These are phyloP conservation scores for Penicillium flavigenum DNA, from an alignment of 495 filamentous ascomycete genomes.

Conservation along the genomic window DNA sequence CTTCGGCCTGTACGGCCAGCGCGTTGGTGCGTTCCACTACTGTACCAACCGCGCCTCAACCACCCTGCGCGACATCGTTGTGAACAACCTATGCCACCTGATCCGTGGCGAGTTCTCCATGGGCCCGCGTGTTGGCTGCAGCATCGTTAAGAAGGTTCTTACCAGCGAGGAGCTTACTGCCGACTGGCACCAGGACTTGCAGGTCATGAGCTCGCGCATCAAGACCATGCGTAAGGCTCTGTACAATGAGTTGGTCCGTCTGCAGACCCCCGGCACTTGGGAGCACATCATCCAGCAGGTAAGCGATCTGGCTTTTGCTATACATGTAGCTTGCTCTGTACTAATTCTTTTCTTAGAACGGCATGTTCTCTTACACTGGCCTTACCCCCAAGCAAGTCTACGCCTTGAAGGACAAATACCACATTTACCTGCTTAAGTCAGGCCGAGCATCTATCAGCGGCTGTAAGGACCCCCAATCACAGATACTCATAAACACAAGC, in stretches of 20 bases:
- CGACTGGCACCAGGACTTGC: constrained; percentile 51
- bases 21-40: constrained; percentile 51
- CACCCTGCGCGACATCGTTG: constrained; percentile 37
- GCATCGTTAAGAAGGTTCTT: constrained; percentile 51
- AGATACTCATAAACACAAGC: not conserved
- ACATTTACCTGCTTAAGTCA: constrained; percentile 51
- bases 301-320: constrained; percentile 3
- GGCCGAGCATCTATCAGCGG: constrained; percentile 50
- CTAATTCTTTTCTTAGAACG: constrained; percentile 38
- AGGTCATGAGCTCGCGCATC: constrained; percentile 53
- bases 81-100: constrained; percentile 46
- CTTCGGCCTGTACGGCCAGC: constrained; percentile 56
- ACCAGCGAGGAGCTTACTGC: constrained; percentile 37
- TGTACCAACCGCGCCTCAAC: constrained; percentile 35
- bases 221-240: constrained; percentile 48
- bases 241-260: constrained; percentile 41
- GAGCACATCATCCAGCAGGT: constrained; percentile 51
- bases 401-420: constrained; percentile 48
- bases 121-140: constrained; percentile 49
- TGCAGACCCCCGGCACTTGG: constrained; percentile 51
- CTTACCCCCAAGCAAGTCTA: constrained; percentile 46
- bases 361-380: constrained; percentile 56
- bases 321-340: not conserved
- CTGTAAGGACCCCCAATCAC: constrained; percentile 32
- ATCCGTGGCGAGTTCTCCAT: constrained; percentile 52